A percentile compares a stretch with the other conserved stretches of the same genome.
Conservation (phyloP, 2,329 filamentous ascomycete species). For the Thelonectria discophora region DNA sequence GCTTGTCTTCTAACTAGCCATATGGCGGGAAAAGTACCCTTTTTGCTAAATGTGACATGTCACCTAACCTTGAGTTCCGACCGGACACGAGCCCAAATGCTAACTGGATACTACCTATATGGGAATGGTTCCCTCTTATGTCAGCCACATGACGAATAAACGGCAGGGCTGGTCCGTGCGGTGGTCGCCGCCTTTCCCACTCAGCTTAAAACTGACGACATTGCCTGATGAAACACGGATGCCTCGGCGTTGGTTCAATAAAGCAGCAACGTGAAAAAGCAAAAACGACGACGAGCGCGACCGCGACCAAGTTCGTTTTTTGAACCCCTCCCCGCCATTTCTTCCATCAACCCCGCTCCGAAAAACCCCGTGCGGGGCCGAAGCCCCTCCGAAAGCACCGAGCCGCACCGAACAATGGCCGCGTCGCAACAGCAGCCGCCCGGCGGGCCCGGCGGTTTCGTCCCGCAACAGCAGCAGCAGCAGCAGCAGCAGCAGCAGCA, state of each 20-base stretch:
- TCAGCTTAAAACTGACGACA: constrained; percentile 23
- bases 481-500: not conserved
- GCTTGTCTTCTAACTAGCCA: constrained; percentile 8
- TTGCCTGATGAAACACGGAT: constrained; percentile 23
- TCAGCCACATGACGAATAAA: not conserved
- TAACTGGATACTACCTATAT: no score
- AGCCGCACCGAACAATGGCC: constrained; percentile 32
- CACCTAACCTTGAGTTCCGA: no score
- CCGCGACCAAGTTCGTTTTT: no score
- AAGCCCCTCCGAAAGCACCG: not conserved
- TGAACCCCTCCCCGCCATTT: not conserved
- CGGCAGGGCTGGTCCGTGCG: constrained; percentile 20
- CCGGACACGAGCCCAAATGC: no score
- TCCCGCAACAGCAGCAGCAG: constrained; percentile 2
- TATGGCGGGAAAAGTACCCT: no score
- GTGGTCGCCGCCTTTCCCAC: constrained; percentile 26
- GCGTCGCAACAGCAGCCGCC: constrained; percentile 24
- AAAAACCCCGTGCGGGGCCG: not conserved
- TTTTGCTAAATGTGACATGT: no score
- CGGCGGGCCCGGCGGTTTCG: constrained; percentile 24
- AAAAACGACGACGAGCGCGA: not conserved
- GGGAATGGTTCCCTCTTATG: not conserved
- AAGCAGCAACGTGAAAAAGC: constrained; percentile 36
- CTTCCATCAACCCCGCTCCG: not conserved
- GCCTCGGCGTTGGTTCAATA: constrained; percentile 19